These are phyloP conservation scores for Irpex sp. DNA, from an alignment of 1,284 basidiomycete species.

Conservation along the genomic window DNA sequence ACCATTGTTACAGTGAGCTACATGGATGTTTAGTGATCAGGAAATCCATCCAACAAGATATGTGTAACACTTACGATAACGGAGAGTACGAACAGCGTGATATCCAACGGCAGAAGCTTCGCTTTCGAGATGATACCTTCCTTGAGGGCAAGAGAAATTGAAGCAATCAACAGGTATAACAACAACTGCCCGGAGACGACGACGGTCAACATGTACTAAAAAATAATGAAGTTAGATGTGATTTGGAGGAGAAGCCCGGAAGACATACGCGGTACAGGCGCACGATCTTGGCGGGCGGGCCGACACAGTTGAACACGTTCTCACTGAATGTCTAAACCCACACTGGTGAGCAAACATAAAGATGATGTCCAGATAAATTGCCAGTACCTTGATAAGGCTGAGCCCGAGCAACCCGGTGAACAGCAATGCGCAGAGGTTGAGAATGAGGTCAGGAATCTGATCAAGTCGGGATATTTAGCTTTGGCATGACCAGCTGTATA, in stretches of 20 bases:
- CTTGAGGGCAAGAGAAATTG: constrained; percentile 53
- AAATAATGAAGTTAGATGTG: neutral
- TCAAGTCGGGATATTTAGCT: too few relatives aligned
- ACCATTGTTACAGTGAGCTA: constrained; percentile 54
- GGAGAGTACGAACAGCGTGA: constrained; percentile 42
- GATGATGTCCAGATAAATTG: neutral
- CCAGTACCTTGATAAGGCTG: constrained; percentile 40
- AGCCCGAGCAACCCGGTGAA: constrained; percentile 42
- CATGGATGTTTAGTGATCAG: neutral
- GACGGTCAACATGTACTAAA: constrained; percentile 50
- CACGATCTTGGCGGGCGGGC: constrained; percentile 46
- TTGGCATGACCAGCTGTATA: too few relatives aligned
- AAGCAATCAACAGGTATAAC: constrained; percentile 47
- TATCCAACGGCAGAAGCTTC: constrained; percentile 28
- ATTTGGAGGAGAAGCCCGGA: neutral
- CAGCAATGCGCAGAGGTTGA: constrained; percentile 41
- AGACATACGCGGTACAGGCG: constrained; percentile 44
- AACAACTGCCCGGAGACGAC: constrained; percentile 56
- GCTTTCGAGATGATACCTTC: constrained; percentile 42
- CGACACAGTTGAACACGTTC: constrained; percentile 50
- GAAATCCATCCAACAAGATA: neutral
- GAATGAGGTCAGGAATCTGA: constrained; percentile 46
- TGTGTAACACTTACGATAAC: constrained; percentile 31
- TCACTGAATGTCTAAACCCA: constrained; percentile 37
- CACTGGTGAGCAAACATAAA: constrained; percentile 2